A percentile compares a stretch with the other conserved stretches of the same genome.
Conservation (phyloP, 352 stramenopile genomes). For the Globisporangium spiculum region DNA sequence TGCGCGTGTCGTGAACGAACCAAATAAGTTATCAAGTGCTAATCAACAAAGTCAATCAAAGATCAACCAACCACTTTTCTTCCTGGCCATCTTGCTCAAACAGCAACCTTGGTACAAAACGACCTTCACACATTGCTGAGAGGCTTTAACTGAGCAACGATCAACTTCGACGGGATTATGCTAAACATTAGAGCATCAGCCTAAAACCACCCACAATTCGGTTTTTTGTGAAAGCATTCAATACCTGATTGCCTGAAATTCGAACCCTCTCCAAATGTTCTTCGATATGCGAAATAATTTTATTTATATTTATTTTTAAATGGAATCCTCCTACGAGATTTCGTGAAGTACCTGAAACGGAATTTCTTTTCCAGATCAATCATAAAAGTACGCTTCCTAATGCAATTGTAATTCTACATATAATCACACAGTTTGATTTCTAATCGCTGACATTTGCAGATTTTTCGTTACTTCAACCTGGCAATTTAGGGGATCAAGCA, state of each 20-base stretch:
- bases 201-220: not conserved
- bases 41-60: not conserved
- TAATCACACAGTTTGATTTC: not conserved
- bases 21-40: conserved; percentile 6
- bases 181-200: too few relatives aligned
- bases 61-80: not conserved
- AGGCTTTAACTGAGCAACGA: too few relatives aligned
- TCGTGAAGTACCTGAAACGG: too few relatives aligned
- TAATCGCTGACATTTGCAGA: not conserved
- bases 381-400: not conserved
- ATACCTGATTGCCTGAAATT: not conserved
- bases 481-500: not conserved
- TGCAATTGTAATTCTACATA: not conserved
- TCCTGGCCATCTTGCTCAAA: not conserved
- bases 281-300: too few relatives aligned
- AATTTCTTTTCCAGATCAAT: not conserved
- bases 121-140: too few relatives aligned
- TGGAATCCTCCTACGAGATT: too few relatives aligned
- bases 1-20: not conserved
- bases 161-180: too few relatives aligned
- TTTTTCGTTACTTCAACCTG: not conserved
- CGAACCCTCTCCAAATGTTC: too few relatives aligned
- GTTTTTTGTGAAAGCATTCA: not conserved
- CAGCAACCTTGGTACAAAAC: too few relatives aligned
- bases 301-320: too few relatives aligned